phyloP scores from a whole-genome alignment of 169 alveolate species.

The Eimeria zaria region DNA sequence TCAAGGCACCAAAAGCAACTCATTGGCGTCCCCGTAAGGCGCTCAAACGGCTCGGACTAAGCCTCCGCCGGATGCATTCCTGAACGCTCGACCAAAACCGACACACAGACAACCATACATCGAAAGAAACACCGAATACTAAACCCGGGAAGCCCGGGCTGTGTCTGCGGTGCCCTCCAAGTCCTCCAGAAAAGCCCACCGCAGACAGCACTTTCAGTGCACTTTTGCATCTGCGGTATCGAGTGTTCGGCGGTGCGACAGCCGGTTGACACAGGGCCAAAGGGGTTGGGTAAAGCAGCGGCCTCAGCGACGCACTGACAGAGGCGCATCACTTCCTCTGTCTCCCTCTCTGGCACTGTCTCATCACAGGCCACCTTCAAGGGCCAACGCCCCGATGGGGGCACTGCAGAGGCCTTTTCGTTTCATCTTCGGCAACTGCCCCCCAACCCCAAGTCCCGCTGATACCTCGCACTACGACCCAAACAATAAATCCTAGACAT shows the following conservation, averaged over 20 bases:
- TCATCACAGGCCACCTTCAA: slow-evolving; percentile 43
- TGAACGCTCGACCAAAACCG: neutral
- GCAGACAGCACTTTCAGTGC: neutral
- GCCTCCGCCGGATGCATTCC: neutral
- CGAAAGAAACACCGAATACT: neutral
- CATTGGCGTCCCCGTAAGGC: neutral
- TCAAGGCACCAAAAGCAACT: neutral
- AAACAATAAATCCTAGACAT: neutral
- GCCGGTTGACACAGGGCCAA: neutral
- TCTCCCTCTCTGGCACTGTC: slow-evolving; percentile 70
- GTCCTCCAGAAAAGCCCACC: neutral
- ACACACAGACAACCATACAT: neutral
- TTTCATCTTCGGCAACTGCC: slow-evolving; percentile 66
- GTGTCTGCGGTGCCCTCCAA: neutral
- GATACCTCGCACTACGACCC: neutral
- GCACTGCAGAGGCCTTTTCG: slow-evolving; percentile 73
- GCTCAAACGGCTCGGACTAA: neutral
- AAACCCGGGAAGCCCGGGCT: neutral
- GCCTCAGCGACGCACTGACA: slow-evolving; percentile 51
- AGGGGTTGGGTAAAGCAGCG: slow-evolving; percentile 44
- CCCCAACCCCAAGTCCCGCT: slow-evolving; percentile 10
- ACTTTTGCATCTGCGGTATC: neutral
- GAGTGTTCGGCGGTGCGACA: neutral
- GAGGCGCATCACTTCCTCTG: slow-evolving; percentile 60
- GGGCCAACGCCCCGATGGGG: slow-evolving; percentile 23